Base-by-base conservation (phyloP, 306 rosid species). In the Vachellia pachyceras region DNA sequence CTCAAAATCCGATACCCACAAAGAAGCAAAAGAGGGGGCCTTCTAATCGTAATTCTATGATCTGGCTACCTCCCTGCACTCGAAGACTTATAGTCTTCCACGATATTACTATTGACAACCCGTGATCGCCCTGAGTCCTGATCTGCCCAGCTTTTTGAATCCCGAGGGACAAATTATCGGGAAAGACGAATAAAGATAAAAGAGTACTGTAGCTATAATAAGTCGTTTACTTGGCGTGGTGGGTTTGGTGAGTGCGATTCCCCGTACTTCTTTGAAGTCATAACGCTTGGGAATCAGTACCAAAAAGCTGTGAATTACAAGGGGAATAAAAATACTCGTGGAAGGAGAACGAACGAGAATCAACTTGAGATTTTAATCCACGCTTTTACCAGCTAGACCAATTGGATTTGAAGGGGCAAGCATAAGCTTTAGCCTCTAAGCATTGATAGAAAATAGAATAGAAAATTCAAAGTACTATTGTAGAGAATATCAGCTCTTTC, bases 141-240 rank as follows among this genome's bases (percentile, higher is more conserved):
- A 73, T 69, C 50, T 70, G 20, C 42, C 36, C 49, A 65, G 71
- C 67, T 76, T 46, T 69, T 47, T 80, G 83, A 12, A 72, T 66
- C 75, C 12, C 33, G 13, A 55, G 35, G 73, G 65, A 50, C 41
- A 10, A 52, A 45, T 76, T 7, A 23, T 54, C 6, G 37, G 35
- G 22, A 55, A 17, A 29, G 83, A 83, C 65, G 79, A 73, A 47
- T 47, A 77, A 49, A 61, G 52, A 84, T 4, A 13, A n/a, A n/a
- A n/a, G 6, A 15, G 12, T 0, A 44, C 73, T 41, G 37, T 69
- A 64, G 69, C 69, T 25, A 4, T 23, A 4, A 6, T 36, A 47
- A 82, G 58, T 76, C 49, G 85, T 67, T 82, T 82, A 81, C 82
- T 82, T 94, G 86, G 84, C 88, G 90, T 73, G 82, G 66, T 76